phyloP scores from a whole-genome alignment of 345 rosid genomes.

The Arabidopsis arenosa region DNA sequence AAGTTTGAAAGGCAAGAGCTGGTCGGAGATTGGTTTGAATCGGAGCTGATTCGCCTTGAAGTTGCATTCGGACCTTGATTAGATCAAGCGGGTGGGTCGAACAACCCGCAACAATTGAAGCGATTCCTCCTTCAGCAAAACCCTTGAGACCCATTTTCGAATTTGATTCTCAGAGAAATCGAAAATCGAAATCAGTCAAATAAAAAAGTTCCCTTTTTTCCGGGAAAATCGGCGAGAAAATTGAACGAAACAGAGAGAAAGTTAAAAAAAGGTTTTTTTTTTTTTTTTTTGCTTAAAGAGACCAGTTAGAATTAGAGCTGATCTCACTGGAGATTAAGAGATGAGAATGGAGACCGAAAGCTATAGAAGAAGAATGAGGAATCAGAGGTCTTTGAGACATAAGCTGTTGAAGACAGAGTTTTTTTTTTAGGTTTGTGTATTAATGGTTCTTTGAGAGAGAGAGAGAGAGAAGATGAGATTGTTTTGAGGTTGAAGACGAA shows the following conservation, averaged over 20 bases:
- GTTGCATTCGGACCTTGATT: conserved; percentile 90
- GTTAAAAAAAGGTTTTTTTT: conserved; percentile 4
- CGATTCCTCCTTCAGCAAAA: conserved; percentile 89
- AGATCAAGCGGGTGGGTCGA: conserved; percentile 89
- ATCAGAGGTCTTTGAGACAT: conserved; percentile 82
- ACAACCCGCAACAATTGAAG: conserved; percentile 80
- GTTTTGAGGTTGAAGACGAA: conserved; percentile 35
- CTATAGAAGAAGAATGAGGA: conserved; percentile 74
- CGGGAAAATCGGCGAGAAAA: conserved; percentile 15
- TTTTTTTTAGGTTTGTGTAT: conserved; percentile 18
- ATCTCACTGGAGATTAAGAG: conserved; percentile 75
- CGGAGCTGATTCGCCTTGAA: conserved; percentile 70
- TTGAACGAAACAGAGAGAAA: no score
- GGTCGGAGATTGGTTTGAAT: conserved; percentile 60
- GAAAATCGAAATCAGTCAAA: neutral
- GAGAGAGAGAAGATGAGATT: conserved; percentile 9
- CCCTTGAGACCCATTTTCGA: conserved; percentile 73
- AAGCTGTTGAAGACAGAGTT: conserved; percentile 39
- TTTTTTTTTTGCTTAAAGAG: conserved; percentile 5
- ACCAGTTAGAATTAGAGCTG: conserved; percentile 63
- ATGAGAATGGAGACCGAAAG: conserved; percentile 73
- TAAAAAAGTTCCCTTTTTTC: neutral
- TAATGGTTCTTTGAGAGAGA: conserved; percentile 13
- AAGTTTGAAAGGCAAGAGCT: conserved; percentile 62
- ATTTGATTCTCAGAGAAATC: neutral